phyloP scores from a whole-genome alignment of 2,329 filamentous ascomycete genomes.

The Emergomyces africanus region DNA sequence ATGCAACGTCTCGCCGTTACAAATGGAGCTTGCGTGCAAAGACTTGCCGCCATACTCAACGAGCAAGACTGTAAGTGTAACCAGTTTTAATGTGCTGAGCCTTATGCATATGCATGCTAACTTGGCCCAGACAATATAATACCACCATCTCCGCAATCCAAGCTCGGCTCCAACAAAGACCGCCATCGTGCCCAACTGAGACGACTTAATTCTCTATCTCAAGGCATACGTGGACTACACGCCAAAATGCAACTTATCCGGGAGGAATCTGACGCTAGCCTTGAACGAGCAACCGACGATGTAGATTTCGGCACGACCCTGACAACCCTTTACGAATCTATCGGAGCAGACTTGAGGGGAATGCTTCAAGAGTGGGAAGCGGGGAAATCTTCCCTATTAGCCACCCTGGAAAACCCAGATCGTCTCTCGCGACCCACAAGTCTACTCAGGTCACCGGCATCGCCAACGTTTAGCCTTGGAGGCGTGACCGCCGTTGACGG shows the following conservation, averaged over 20 bases:
- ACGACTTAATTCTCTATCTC: constrained; percentile 76
- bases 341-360: constrained; percentile 72
- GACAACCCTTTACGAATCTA: constrained; percentile 86
- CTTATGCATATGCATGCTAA: constrained; percentile 14
- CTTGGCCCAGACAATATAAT: constrained; percentile 26
- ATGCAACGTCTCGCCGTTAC: constrained; percentile 53
- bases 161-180: constrained; percentile 49
- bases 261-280: constrained; percentile 70
- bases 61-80: constrained; percentile 64
- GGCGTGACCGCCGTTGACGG: constrained; percentile 37
- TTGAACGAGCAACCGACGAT: constrained; percentile 57
- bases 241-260: constrained; percentile 86
- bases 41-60: constrained; percentile 54
- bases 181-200: constrained; percentile 76
- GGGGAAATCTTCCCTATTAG: constrained; percentile 69
- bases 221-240: constrained; percentile 80
- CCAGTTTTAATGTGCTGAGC: constrained; percentile 5
- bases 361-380: constrained; percentile 77
- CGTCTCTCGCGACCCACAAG: constrained; percentile 42
- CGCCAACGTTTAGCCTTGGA: constrained; percentile 34
- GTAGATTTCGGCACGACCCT: constrained; percentile 66
- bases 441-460: constrained; percentile 25
- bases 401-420: constrained; percentile 60
- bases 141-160: constrained; percentile 32
- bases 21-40: constrained; percentile 51